Evolutionary conservation across 352 stramenopile species (phyloP), one percentile per base, ranked within the genome.

Genomic region (Aphanomyces astaci): DNA sequence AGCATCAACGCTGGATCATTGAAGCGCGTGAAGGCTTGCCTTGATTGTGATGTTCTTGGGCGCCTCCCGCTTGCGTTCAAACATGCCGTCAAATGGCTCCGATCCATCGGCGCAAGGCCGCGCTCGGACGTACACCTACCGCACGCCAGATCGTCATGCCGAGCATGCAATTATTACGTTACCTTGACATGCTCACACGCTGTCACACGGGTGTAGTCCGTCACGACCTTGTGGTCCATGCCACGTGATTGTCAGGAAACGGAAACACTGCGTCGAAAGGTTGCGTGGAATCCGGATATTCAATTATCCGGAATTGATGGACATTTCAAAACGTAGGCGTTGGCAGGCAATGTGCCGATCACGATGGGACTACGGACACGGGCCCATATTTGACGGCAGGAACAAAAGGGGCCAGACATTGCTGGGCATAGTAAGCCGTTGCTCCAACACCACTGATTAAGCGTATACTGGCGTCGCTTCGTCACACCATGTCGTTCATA

Each of bases 171-270:
- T 33, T 33, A 40, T 10, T 52, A 19, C n/a, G n/a, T 10, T 52
- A 84, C 82, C 73, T 93, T 93, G 73, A 93, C 83, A 65, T 90
- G 91, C 17, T 83, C 78, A 49, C 90, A 90, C 33, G 73, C 81
- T 9, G 88, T 77, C 66, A 89, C 71, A 32, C 85, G 80, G 28
- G 85, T 93, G 76, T 93, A 93, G 71, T 93, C 85, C 10, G 82
- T 91, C 52, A 84, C 90, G 73, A 93, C 81, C 69, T 89, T 93
- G 75, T 93, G 85, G 71, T 90, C 85, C 85, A 93, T 93, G 27
- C 27, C n/a, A n/a, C n/a, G n/a, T 19, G 25, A 5, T 57, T 5
- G 15, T 32, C 49, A n/a, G n/a, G 49, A 3, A 57, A 43, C 36
- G 7, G 36, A 15, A 43, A 43, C 36, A 15, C 36, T 15, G 15